Evolutionary conservation across 2,329 filamentous ascomycete genomes (phyloP).

Genomic region (Colletotrichum sp.): DNA sequence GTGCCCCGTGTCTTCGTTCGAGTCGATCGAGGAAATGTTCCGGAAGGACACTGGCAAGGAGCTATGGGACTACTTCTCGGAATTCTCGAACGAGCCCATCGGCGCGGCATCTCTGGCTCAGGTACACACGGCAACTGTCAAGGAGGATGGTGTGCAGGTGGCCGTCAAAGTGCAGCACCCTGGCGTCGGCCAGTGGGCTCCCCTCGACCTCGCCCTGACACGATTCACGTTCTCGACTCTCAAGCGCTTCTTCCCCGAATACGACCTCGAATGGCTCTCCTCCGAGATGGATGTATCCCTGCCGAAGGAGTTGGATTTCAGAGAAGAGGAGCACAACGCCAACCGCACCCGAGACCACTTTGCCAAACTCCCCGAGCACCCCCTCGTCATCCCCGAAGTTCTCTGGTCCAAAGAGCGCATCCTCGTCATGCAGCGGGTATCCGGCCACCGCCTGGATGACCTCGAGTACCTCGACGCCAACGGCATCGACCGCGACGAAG

Average conservation of each 20-base stretch:
- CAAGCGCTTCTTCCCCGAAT: conserved; percentile 95
- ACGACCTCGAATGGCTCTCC: conserved; percentile 95
- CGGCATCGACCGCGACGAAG: conserved; percentile 91
- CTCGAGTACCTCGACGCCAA: conserved; percentile 84
- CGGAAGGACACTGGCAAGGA: conserved; percentile 78
- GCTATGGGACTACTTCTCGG: conserved; percentile 83
- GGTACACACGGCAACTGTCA: conserved; percentile 86
- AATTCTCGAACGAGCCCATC: conserved; percentile 81
- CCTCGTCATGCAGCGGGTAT: conserved; percentile 92
- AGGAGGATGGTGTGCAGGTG: conserved; percentile 82
- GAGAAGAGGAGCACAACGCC: conserved; percentile 85
- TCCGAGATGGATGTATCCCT: conserved; percentile 91
- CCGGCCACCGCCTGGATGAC: conserved; percentile 87
- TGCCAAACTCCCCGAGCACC: conserved; percentile 71
- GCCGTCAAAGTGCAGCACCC: conserved; percentile 98
- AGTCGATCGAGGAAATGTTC: conserved; percentile 89
- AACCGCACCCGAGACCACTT: conserved; percentile 83
- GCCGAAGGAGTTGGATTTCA: conserved; percentile 90
- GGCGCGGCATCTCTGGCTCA: conserved; percentile 94
- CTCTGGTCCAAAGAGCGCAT: conserved; percentile 89
- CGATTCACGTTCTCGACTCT: conserved; percentile 87
- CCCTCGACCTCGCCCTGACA: conserved; percentile 85
- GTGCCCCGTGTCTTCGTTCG: conserved; percentile 89
- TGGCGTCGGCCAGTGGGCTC: conserved; percentile 85
- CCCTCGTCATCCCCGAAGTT: conserved; percentile 87